Evolutionary conservation across 108 stramenopile species (phyloP), one percentile per base, ranked within the genome.

Genomic region (Conticribra weissflogii): DNA sequence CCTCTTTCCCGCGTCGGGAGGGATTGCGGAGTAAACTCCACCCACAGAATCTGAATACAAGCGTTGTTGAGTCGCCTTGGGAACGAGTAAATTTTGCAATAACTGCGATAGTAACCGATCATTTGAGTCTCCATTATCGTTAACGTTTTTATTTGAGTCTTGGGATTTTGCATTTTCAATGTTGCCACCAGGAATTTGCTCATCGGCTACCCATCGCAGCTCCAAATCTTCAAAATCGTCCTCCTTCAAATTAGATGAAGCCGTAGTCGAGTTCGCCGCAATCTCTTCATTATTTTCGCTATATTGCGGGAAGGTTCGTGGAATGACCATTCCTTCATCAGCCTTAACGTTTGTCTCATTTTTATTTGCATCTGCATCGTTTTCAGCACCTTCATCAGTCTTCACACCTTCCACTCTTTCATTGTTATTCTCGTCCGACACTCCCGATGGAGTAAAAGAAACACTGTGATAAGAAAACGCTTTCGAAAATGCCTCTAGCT

Each of bases 401-500:
- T n/a, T n/a, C n/a, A n/a, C n/a, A n/a, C n/a, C n/a, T n/a, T n/a
- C n/a, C n/a, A n/a, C n/a, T n/a, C n/a, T n/a, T n/a, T n/a, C n/a
- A n/a, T n/a, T n/a, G n/a, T n/a, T n/a, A n/a, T n/a, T n/a, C n/a
- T n/a, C n/a, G n/a, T n/a, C n/a, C n/a, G n/a, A n/a, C 36, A 41
- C 36, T 41, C 12, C 36, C 36, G 5, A 12, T 41, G 36, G 12
- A 41, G 5, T 12, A 41, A 41, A 5, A 5, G 36, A 12, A 9
- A 12, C 8, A 41, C 12, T 12, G 36, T 41, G 36, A 41, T 9
- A 63, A 33, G 76, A 61, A 65, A 78, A 78, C 3, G 57, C 47
- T 41, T 65, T 51, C 0, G 77, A 51, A 54, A 78, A 78, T 31
- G 55, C 58, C 3, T 62, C 16, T 16, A 78, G 50, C 34, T 71